These are phyloP conservation scores for Rhizophagus clarus DNA, from an alignment of 192 early-diverging fungal genomes.

Conservation along the genomic window DNA sequence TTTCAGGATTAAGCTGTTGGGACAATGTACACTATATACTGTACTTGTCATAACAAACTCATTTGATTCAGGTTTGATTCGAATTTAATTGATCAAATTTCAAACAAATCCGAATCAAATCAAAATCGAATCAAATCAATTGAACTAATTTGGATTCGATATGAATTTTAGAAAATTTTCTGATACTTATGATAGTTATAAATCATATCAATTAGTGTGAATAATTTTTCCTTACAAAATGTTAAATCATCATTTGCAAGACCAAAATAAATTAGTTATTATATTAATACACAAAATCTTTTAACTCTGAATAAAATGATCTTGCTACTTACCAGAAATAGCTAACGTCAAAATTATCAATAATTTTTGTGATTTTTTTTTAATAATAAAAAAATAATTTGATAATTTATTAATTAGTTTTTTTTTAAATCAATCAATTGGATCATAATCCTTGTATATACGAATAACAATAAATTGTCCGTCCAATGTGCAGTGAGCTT, in stretches of 20 bases:
- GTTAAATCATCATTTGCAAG: slow-evolving; percentile 59
- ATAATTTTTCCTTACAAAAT: no score
- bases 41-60: no score
- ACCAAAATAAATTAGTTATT: slow-evolving; percentile 21
- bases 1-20: no score
- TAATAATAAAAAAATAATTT: no score
- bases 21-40: no score
- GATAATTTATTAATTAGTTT: background rate
- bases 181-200: no score
- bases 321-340: slow-evolving; percentile 40
- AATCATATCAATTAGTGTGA: slow-evolving; percentile 64
- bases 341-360: slow-evolving; percentile 54
- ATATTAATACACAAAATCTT: no score
- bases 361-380: slow-evolving; percentile 48
- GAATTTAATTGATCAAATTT: no score
- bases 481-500: slow-evolving; percentile 49
- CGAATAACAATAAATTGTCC: slow-evolving; percentile 62
- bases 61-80: no score
- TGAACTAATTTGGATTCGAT: no score
- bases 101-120: no score
- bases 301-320: background rate
- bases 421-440: slow-evolving; percentile 42
- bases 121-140: no score
- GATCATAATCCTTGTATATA: slow-evolving; percentile 49
- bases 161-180: slow-evolving; percentile 67